phyloP scores from a whole-genome alignment of 768 basidiomycete genomes.

The Macrolepiota fuliginosa region DNA sequence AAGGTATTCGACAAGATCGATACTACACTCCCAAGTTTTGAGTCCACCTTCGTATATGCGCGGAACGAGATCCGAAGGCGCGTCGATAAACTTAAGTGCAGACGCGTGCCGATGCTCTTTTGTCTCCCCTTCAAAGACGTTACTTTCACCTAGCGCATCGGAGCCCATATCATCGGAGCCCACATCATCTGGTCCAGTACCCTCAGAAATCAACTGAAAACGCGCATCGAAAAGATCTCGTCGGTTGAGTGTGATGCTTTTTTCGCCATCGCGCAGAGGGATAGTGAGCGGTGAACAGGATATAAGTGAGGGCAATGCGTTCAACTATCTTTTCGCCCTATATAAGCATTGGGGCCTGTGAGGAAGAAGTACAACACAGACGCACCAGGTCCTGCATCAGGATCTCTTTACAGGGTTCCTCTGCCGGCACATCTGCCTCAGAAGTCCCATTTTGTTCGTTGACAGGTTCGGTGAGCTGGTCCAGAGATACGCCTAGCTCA shows the following conservation, averaged over 20 bases:
- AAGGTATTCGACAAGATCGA: constrained; percentile 79
- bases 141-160: neutral
- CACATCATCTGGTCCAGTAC: constrained; percentile 24
- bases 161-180: constrained; percentile 13
- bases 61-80: constrained; percentile 87
- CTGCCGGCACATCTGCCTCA: constrained; percentile 4
- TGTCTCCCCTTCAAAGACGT: constrained; percentile 1
- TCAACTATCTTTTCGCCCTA: constrained; percentile 45
- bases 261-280: constrained; percentile 35
- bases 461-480: neutral
- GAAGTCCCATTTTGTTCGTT: neutral
- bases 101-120: constrained; percentile 20
- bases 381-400: constrained; percentile 33
- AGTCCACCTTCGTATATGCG: constrained; percentile 94
- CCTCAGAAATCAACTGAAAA: constrained; percentile 83
- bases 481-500: constrained; percentile 1
- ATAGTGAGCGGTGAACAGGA: constrained; percentile 76
- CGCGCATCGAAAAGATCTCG: constrained; percentile 94
- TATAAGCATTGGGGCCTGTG: constrained; percentile 3
- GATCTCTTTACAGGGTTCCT: constrained; percentile 29
- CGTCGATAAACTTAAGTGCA: constrained; percentile 67
- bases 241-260: constrained; percentile 50
- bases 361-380: constrained; percentile 17
- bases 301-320: constrained; percentile 65
- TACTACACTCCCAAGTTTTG: constrained; percentile 96